These are phyloP conservation scores for Begonia fuchsioides DNA, from an alignment of 306 rosid genomes.

Conservation along the genomic window DNA sequence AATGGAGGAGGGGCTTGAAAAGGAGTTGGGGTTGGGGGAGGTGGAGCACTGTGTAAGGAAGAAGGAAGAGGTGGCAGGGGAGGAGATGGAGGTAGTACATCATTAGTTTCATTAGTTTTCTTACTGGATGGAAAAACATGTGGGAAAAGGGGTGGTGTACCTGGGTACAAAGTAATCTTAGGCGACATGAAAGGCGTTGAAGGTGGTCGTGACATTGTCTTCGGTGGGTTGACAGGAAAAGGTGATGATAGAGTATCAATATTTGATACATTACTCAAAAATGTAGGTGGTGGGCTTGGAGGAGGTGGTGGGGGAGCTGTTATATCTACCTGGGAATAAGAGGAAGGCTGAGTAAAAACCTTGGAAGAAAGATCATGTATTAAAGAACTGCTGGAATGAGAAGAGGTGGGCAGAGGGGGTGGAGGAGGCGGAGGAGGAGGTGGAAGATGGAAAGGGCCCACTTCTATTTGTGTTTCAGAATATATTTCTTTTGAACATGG, in stretches of 20 bases:
- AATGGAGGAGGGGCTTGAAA: no score
- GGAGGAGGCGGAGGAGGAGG: slow-evolving; percentile 19
- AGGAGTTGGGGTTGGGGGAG: no score
- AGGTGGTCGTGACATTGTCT: slow-evolving; percentile 13
- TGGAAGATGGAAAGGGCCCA: slow-evolving; percentile 9
- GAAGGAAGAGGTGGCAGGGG: slow-evolving; percentile 7
- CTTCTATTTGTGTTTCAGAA: slow-evolving; percentile 8
- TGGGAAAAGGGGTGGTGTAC: neutral
- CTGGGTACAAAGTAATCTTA: neutral
- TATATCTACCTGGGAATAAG: neutral
- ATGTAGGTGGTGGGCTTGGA: slow-evolving; percentile 3
- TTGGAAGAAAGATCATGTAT: slow-evolving; percentile 1
- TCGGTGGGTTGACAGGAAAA: no score
- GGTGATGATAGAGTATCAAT: slow-evolving; percentile 10
- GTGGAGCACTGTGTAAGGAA: no score
- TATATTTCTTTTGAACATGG: slow-evolving; percentile 4
- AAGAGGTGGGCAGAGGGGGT: slow-evolving; percentile 12
- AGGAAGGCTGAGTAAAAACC: slow-evolving; percentile 21
- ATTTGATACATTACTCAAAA: slow-evolving; percentile 9
- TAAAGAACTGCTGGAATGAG: neutral
- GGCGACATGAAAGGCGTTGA: slow-evolving; percentile 1
- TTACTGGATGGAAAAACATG: neutral
- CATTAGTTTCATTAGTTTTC: neutral
- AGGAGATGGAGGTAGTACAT: slow-evolving; percentile 8
- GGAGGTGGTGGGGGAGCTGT: slow-evolving; percentile 25